Percentiles rank a stretch among this genome's conserved stretches.
Evolutionary conservation across 108 stramenopile genomes (phyloP).

Genomic region (Schizochytrium sp.): DNA sequence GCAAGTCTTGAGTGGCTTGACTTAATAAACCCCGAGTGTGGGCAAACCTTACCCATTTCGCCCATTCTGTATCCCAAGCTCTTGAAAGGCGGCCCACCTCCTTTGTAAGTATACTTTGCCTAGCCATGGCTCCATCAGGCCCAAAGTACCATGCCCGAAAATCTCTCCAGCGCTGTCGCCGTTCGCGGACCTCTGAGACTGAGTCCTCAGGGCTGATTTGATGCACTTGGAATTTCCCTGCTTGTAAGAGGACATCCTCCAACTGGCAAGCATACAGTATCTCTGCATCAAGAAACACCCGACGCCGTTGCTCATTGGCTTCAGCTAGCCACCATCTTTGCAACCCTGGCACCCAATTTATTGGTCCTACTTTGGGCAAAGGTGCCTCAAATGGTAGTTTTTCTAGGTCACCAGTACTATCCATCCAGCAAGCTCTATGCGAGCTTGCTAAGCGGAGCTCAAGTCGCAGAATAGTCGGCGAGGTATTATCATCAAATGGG

Average conservation of each 20-base stretch:
- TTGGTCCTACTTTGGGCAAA: background rate
- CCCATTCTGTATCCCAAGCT: conserved; percentile 23
- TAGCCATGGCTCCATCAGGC: background rate
- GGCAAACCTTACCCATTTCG: conserved; percentile 24
- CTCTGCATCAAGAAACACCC: conserved; percentile 4
- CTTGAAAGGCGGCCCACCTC: background rate
- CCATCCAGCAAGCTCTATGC: background rate
- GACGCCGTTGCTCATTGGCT: background rate
- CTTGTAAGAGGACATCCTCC: background rate
- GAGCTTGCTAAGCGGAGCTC: background rate
- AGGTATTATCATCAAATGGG: background rate
- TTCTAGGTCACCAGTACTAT: background rate
- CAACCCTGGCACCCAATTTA: background rate
- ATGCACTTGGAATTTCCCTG: background rate
- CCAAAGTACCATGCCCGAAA: background rate
- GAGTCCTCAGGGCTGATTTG: background rate
- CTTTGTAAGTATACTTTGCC: background rate
- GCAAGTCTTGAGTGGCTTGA: background rate
- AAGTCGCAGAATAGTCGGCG: conserved; percentile 14
- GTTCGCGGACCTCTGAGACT: background rate
- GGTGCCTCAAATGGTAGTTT: background rate
- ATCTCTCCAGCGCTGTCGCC: background rate
- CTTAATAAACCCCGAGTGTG: background rate
- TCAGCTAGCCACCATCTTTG: background rate
- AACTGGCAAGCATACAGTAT: background rate